Evolutionary conservation across 306 rosid genomes (phyloP).

Genomic region (Cucurbita pepo): DNA sequence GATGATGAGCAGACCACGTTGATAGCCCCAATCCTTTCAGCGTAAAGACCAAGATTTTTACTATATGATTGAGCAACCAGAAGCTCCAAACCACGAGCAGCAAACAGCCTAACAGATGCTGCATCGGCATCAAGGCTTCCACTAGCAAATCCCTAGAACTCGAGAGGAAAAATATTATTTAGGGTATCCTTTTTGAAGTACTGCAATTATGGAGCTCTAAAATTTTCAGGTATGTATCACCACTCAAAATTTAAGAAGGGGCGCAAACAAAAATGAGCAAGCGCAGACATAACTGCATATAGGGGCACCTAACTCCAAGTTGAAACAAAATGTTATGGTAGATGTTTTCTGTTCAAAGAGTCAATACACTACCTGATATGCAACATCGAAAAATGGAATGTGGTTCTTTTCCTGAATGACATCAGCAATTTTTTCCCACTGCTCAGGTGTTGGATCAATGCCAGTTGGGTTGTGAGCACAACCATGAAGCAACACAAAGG

Average conservation of each 20-base stretch:
- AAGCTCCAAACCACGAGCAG: conserved; percentile 77
- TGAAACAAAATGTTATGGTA: background rate
- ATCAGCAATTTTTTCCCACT: conserved; percentile 93
- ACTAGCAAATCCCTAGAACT: conserved; percentile 87
- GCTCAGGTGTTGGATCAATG: conserved; percentile 83
- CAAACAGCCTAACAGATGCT: conserved; percentile 78
- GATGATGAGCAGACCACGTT: conserved; percentile 69
- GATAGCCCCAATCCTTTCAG: conserved; percentile 97
- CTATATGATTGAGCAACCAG: conserved; percentile 95
- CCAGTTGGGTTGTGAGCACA: conserved; percentile 99
- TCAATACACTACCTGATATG: conserved; percentile 59
- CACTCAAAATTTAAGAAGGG: too few species aligned
- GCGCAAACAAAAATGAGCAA: too few species aligned
- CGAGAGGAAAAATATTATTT: background rate
- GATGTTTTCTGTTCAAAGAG: background rate
- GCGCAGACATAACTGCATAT: background rate
- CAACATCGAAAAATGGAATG: conserved; percentile 92
- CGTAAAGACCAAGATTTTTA: conserved; percentile 92
- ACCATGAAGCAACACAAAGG: conserved; percentile 91
- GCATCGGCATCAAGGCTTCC: conserved; percentile 95
- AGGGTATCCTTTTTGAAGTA: background rate
- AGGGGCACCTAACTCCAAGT: background rate
- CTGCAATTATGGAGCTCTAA: background rate
- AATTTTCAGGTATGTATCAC: too few species aligned
- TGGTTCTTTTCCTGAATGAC: conserved; percentile 68